phyloP scores from a whole-genome alignment of 495 filamentous ascomycete species.

The Neurospora hispaniola region DNA sequence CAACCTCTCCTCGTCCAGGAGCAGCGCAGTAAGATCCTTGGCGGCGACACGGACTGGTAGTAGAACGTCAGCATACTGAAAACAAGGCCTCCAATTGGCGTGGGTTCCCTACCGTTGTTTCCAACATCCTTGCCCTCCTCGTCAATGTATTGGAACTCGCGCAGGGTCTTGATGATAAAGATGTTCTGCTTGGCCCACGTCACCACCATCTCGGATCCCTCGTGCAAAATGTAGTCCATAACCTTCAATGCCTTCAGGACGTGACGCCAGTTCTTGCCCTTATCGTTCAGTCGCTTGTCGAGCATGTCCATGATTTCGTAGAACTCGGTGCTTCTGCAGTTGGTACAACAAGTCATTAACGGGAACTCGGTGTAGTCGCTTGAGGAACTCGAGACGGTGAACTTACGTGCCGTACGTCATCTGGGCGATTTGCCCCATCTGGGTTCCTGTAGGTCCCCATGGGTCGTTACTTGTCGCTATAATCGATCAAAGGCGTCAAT shows the following conservation, averaged over 20 bases:
- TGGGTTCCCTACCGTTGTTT: constrained; percentile 61
- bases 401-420: constrained; percentile 93
- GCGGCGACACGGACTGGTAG: constrained; percentile 80
- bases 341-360: constrained; percentile 1
- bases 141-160: constrained; percentile 93
- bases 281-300: constrained; percentile 97
- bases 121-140: constrained; percentile 92
- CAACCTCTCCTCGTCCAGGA: constrained; percentile 89
- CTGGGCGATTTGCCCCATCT: constrained; percentile 98
- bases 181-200: constrained; percentile 97
- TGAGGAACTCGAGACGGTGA: constrained; percentile 8
- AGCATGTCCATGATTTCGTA: constrained; percentile 99
- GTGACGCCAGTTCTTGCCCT: constrained; percentile 99
- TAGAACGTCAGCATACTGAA: background rate
- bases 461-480: constrained; percentile 97
- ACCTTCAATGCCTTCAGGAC: constrained; percentile 97
- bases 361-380: background rate
- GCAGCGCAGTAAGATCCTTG: constrained; percentile 89
- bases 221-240: constrained; percentile 95
- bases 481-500: constrained; percentile 4
- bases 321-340: constrained; percentile 78
- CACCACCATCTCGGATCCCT: constrained; percentile 92
- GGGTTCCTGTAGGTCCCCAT: constrained; percentile 95
- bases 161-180: constrained; percentile 95
- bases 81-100: background rate